Percentiles rank a stretch among this genome's conserved stretches.
phyloP scores from a whole-genome alignment of 345 rosid species.

The Eutrema heterophyllum region DNA sequence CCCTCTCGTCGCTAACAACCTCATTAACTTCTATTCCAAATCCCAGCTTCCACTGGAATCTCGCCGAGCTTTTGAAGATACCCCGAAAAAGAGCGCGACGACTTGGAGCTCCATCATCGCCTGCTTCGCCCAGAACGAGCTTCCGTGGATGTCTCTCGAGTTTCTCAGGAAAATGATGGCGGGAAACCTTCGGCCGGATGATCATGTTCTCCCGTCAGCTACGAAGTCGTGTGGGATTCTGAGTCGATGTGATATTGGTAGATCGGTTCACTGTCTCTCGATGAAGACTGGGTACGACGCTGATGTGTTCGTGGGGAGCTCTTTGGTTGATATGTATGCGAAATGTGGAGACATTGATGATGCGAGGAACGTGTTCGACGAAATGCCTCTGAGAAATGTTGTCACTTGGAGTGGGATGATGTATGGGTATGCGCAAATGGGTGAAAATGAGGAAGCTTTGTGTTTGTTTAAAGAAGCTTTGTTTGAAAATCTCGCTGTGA shows the following conservation, averaged over 20 bases:
- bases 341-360: conserved; percentile 57
- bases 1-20: conserved; percentile 73
- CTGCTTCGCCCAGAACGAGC: conserved; percentile 76
- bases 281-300: conserved; percentile 54
- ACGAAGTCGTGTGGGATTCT: conserved; percentile 69
- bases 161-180: conserved; percentile 60
- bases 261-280: conserved; percentile 55
- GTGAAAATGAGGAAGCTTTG: conserved; percentile 68
- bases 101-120: conserved; percentile 94
- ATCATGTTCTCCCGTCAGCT: conserved; percentile 74
- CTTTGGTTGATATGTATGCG: conserved; percentile 78
- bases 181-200: conserved; percentile 48
- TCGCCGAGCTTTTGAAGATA: conserved; percentile 54
- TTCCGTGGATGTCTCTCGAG: conserved; percentile 60
- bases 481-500: conserved; percentile 50
- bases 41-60: conserved; percentile 57
- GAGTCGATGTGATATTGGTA: conserved; percentile 52
- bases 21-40: conserved; percentile 88
- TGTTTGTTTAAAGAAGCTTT: conserved; percentile 62
- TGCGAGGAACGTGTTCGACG: conserved; percentile 71
- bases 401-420: conserved; percentile 98
- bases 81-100: conserved; percentile 43
- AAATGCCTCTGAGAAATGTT: conserved; percentile 79
- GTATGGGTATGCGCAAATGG: conserved; percentile 69
- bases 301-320: conserved; percentile 81